These are phyloP conservation scores for Prunus dulcis DNA, from an alignment of 306 rosid genomes.

Conservation along the genomic window DNA sequence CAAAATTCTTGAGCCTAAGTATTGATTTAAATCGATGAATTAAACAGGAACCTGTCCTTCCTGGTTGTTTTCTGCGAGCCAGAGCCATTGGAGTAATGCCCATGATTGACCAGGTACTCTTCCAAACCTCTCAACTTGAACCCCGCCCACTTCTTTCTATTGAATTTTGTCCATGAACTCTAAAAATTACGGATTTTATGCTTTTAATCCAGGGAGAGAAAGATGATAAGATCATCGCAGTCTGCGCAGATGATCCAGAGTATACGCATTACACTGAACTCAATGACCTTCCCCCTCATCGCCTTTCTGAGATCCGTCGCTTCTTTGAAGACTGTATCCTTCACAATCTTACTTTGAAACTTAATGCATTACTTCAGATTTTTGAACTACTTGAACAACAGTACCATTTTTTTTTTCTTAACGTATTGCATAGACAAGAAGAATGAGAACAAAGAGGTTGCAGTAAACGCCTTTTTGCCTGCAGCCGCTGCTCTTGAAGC, in stretches of 20 bases:
- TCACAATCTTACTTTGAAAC: conserved; percentile 5
- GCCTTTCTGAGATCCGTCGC: conserved; percentile 84
- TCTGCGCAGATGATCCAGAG: conserved; percentile 98
- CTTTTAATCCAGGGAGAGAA: conserved; percentile 70
- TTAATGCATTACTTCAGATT: conserved; percentile 4
- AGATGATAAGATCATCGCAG: conserved; percentile 97
- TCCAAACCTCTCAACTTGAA: conserved; percentile 4
- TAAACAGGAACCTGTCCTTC: conserved; percentile 90
- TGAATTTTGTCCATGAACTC: conserved; percentile 1
- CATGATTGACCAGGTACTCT: conserved; percentile 91
- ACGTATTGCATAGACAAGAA: conserved; percentile 70
- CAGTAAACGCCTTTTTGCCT: conserved; percentile 85
- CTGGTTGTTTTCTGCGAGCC: conserved; percentile 95
- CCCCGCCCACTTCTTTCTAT: not conserved
- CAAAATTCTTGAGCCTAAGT: not conserved
- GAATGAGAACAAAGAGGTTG: conserved; percentile 97
- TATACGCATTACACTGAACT: conserved; percentile 74
- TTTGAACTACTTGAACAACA: not conserved
- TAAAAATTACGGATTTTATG: not conserved
- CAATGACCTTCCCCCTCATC: conserved; percentile 88
- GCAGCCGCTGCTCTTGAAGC: conserved; percentile 69
- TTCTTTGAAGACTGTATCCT: conserved; percentile 99
- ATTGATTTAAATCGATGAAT: conserved; percentile 22
- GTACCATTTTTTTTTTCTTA: conserved; percentile 13
- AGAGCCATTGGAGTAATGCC: conserved; percentile 95